Evolutionary conservation across 2,329 filamentous ascomycete species (phyloP), one percentile per base, ranked within the genome.

Genomic region (Verticillium isaacii): DNA sequence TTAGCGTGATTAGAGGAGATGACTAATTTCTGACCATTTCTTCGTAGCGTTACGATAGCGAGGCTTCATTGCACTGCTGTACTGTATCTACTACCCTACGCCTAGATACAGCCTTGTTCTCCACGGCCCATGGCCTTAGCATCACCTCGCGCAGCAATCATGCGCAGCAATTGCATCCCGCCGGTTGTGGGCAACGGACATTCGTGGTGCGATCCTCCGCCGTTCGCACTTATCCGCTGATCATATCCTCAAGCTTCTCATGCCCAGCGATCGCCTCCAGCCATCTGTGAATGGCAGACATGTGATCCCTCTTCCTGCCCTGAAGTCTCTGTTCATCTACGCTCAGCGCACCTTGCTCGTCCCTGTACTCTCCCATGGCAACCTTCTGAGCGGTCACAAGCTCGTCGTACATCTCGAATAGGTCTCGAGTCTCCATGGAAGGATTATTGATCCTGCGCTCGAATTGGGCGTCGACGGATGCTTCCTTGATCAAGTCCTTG

Each of bases 251-350:
- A 61, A 95, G 72, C 2, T 85, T 75, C 1, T 85, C 86, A 68
- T 89, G 88, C 63, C 87, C 85, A 1, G 89, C 89, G 62, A 96
- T 80, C 64, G 84, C 85, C 65, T 83, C 82, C 55, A 93, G 74
- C 87, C 91, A 94, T 41, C 75, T 78, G 67, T 90, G 86, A 25
- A 94, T 80, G 0, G 87, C 85, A 1, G 86, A 85, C 0, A 85
- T 87, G 69, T 90, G 91, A 69, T 96, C 90, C 68, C 86, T 82
- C 68, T 84, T 82, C 2, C 87, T 78, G 32, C 81, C 81, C 25
- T 76, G 75, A 3, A 86, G 84, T 56, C 82, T 80, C 56, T 79
- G 74, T 25, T 83, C 77, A 62, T 86, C 83, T 14, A 80, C 79
- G 1, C 75, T 75, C 45, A 81, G 74, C 15, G 67, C 67, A 6